These are phyloP conservation scores for Eruca vesicaria DNA, from an alignment of 441 rosid species.

Conservation along the genomic window DNA sequence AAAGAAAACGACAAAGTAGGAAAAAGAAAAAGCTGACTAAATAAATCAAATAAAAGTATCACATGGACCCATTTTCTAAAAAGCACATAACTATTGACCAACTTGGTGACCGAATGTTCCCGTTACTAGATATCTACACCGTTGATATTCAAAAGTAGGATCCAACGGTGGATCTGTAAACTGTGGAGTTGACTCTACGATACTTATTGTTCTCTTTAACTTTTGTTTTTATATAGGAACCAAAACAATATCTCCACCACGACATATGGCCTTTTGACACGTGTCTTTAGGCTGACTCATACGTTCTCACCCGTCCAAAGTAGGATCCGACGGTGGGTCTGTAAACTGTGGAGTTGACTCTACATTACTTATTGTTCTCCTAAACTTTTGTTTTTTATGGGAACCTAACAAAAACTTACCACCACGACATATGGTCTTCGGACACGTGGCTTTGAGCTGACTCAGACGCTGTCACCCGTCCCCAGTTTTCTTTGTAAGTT, in stretches of 20 bases:
- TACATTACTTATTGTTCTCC: not conserved
- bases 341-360: conserved; percentile 28
- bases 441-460: conserved; percentile 18
- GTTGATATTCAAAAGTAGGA: conserved; percentile 4
- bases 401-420: not conserved
- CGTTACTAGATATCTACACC: conserved; percentile 8
- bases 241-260: not conserved
- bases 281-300: conserved; percentile 12
- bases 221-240: not conserved
- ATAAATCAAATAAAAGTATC: conserved; percentile 14
- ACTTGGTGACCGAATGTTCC: conserved; percentile 21
- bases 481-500: too few relatives aligned
- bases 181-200: conserved; percentile 28
- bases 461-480: conserved; percentile 1
- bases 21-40: conserved; percentile 25
- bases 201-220: conserved; percentile 7
- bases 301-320: not conserved
- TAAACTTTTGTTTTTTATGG: not conserved
- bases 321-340: conserved; percentile 23
- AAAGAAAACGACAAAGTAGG: conserved; percentile 27
- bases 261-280: conserved; percentile 1
- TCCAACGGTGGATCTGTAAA: conserved; percentile 29
- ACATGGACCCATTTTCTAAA: conserved; percentile 15
- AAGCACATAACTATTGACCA: conserved; percentile 18
- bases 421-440: not conserved